Conservation (phyloP, 805 yeast species). For the Candida silvatica region DNA sequence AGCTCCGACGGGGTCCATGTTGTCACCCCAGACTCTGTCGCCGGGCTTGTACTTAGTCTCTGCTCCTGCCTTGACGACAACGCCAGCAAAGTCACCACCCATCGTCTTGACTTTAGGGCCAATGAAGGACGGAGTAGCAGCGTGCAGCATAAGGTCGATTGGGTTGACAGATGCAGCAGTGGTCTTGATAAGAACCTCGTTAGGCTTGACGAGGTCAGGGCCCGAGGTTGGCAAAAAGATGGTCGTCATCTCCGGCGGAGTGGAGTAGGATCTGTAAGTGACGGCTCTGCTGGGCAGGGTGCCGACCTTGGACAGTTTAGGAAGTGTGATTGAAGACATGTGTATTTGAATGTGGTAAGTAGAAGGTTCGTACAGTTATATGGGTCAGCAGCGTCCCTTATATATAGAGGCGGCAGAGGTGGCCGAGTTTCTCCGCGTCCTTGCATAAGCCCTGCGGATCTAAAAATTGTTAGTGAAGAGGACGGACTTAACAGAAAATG, state of each 20-base stretch:
- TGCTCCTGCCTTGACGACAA: slow-evolving; percentile 13
- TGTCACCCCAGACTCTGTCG: slow-evolving; percentile 15
- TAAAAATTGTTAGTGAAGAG: too few relatives aligned
- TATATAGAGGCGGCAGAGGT: too few relatives aligned
- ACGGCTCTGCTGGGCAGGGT: slow-evolving; percentile 11
- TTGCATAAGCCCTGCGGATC: too few relatives aligned
- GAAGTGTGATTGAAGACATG: too few relatives aligned
- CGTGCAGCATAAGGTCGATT: slow-evolving; percentile 11
- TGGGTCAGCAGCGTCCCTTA: too few relatives aligned
- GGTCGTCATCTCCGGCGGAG: slow-evolving; percentile 5
- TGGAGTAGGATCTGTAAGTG: slow-evolving; percentile 7
- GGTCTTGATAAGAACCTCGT: slow-evolving; percentile 11
- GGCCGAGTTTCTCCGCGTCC: too few relatives aligned
- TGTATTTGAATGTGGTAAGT: too few relatives aligned
- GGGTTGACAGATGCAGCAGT: slow-evolving; percentile 16
- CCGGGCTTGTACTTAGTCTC: slow-evolving; percentile 11
- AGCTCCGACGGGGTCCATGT: slow-evolving; percentile 3
- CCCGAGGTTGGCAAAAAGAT: neutral
- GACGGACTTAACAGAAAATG: too few relatives aligned
- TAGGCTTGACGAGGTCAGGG: slow-evolving; percentile 6
- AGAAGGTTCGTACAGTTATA: too few relatives aligned
- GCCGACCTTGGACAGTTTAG: too few relatives aligned
- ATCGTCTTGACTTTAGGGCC: slow-evolving; percentile 9
- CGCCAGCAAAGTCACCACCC: slow-evolving; percentile 20
- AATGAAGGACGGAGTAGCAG: slow-evolving; percentile 3